Conservation (phyloP, 345 rosid genomes). For the Ailanthus altissimus region DNA sequence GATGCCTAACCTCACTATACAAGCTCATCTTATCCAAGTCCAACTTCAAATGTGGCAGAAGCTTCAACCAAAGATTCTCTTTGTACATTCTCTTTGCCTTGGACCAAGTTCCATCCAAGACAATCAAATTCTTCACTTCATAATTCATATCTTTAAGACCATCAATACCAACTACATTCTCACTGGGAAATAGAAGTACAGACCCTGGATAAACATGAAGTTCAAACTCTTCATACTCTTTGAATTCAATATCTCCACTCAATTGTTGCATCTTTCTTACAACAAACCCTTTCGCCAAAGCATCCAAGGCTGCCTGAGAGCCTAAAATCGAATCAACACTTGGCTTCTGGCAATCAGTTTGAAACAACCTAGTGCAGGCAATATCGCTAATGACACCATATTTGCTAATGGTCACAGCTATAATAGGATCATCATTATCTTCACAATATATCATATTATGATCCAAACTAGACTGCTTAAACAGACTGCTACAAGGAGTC, state of each 20-base stretch:
- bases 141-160: conserved; percentile 45
- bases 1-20: conserved; percentile 68
- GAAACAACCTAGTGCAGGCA: conserved; percentile 31
- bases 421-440: conserved; percentile 23
- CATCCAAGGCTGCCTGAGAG: conserved; percentile 38
- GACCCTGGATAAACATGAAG: conserved; percentile 63
- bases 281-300: conserved; percentile 60
- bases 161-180: conserved; percentile 46
- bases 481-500: neutral
- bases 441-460: neutral
- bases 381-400: conserved; percentile 44
- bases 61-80: conserved; percentile 88
- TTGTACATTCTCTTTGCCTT: conserved; percentile 77
- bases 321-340: conserved; percentile 48
- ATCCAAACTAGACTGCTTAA: neutral
- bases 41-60: conserved; percentile 74
- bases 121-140: conserved; percentile 66
- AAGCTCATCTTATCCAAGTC: conserved; percentile 60
- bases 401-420: conserved; percentile 39
- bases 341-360: conserved; percentile 1
- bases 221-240: conserved; percentile 59
- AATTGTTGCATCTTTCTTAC: conserved; percentile 45
- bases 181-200: conserved; percentile 63
- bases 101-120: conserved; percentile 85
- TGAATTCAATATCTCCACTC: conserved; percentile 26